Percentiles rank a stretch among this genome's conserved stretches.
Conservation (phyloP, 192 early-diverging fungal species). For the Podila verticillata region DNA sequence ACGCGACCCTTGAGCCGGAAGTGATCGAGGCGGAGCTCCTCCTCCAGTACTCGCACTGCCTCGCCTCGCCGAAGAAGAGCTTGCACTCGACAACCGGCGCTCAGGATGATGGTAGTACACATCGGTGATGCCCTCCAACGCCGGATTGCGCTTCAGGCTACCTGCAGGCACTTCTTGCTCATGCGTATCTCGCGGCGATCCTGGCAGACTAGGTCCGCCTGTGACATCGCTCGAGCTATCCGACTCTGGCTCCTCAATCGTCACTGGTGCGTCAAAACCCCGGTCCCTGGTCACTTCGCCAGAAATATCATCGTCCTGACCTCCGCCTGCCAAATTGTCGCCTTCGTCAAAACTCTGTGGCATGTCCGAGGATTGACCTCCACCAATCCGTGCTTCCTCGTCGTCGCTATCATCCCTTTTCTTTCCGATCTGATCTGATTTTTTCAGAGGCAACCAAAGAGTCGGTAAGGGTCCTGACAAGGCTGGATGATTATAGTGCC, state of each 20-base stretch:
- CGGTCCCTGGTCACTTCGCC: not conserved
- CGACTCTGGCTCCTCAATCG: not conserved
- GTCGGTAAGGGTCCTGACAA: constrained; percentile 71
- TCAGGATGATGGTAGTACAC: constrained; percentile 52
- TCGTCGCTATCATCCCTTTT: not conserved
- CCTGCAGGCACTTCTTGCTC: not conserved
- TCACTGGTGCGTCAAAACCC: not conserved
- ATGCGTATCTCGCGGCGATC: not conserved
- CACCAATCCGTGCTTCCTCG: constrained; percentile 5
- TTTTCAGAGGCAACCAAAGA: constrained; percentile 77
- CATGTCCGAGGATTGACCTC: not conserved
- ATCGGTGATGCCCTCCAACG: constrained; percentile 37
- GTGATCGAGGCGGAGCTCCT: constrained; percentile 8
- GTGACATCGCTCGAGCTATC: constrained; percentile 24
- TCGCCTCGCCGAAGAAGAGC: constrained; percentile 3
- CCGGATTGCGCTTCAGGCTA: constrained; percentile 7
- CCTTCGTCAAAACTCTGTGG: constrained; percentile 25
- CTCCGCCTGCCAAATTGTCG: constrained; percentile 45
- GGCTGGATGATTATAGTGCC: constrained; percentile 73
- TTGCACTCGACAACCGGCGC: constrained; percentile 24
- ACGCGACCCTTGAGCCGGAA: constrained; percentile 19
- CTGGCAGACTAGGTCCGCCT: constrained; percentile 17
- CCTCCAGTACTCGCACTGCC: not conserved
- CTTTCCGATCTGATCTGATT: not conserved
- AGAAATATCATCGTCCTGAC: constrained; percentile 29